A percentile compares a stretch with the other conserved stretches of the same genome.
These are phyloP conservation scores for Termitomyces sp. DNA, from an alignment of 768 basidiomycete species.

Conservation along the genomic window DNA sequence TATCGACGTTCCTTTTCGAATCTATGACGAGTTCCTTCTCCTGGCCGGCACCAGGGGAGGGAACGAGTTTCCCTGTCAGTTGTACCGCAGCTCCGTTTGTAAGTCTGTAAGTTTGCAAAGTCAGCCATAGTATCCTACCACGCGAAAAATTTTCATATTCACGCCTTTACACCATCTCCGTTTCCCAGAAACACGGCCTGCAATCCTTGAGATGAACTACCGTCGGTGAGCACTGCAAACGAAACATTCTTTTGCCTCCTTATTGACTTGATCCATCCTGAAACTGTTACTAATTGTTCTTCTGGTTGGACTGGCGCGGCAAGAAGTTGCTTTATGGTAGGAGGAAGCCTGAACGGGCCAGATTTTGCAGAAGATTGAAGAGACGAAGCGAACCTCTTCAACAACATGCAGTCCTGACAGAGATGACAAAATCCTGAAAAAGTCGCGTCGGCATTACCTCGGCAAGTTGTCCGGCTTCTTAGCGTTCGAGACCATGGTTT, in stretches of 20 bases:
- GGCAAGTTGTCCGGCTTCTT: background rate
- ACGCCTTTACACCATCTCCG: constrained; percentile 25
- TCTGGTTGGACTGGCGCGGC: background rate
- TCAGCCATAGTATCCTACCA: background rate
- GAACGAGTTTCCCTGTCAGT: constrained; percentile 33
- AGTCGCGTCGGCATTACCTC: background rate
- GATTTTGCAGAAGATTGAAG: background rate
- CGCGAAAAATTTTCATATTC: background rate
- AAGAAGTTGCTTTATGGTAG: constrained; percentile 13
- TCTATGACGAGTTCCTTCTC: constrained; percentile 43
- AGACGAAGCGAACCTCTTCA: constrained; percentile 8
- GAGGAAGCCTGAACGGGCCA: constrained; percentile 11
- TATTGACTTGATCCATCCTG: constrained; percentile 85
- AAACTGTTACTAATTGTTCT: constrained; percentile 35
- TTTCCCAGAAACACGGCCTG: constrained; percentile 68
- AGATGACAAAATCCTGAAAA: background rate
- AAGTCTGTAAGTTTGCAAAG: constrained; percentile 6
- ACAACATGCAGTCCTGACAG: constrained; percentile 1
- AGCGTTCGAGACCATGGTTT: background rate
- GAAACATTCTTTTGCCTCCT: constrained; percentile 85
- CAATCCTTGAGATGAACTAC: constrained; percentile 61
- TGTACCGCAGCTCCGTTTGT: constrained; percentile 18
- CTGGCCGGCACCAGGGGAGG: constrained; percentile 40
- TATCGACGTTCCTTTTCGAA: constrained; percentile 10
- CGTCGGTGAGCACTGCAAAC: constrained; percentile 81